Evolutionary conservation across 805 yeast genomes (phyloP).

Genomic region (Saccharomycopsis oosterbeekiorum): DNA sequence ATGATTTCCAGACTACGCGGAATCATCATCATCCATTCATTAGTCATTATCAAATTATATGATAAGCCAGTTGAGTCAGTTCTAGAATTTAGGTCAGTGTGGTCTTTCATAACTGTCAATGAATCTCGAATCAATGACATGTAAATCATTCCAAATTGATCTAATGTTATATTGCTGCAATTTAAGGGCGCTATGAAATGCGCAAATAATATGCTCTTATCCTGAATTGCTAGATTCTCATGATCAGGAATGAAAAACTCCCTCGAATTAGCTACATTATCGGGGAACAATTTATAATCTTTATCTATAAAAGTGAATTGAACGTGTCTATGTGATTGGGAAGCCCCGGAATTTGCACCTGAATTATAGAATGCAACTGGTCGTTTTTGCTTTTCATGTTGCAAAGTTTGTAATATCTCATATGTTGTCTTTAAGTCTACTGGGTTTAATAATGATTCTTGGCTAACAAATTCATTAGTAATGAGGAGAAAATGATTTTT

Average conservation of each 20-base stretch:
- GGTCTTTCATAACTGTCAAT: constrained; percentile 54
- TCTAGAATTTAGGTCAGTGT: constrained; percentile 5
- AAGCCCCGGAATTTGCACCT: constrained; percentile 88
- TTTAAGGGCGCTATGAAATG: constrained; percentile 51
- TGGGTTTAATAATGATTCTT: constrained; percentile 61
- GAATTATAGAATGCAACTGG: constrained; percentile 83
- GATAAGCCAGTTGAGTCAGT: constrained; percentile 27
- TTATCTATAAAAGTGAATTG: constrained; percentile 46
- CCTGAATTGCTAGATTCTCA: constrained; percentile 50
- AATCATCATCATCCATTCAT: constrained; percentile 75
- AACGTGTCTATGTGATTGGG: constrained; percentile 86
- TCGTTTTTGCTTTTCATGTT: constrained; percentile 26
- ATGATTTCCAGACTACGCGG: constrained; percentile 60
- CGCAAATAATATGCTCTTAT: constrained; percentile 60
- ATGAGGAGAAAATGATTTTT: constrained; percentile 71
- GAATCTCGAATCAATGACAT: constrained; percentile 63
- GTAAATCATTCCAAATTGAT: constrained; percentile 54
- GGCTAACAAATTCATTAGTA: constrained; percentile 65
- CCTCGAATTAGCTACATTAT: constrained; percentile 33
- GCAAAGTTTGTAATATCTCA: constrained; percentile 41
- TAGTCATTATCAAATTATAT: constrained; percentile 75
- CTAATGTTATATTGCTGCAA: constrained; percentile 30
- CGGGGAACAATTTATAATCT: constrained; percentile 49
- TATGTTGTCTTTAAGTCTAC: constrained; percentile 56
- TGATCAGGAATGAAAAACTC: constrained; percentile 46